Base-by-base conservation (phyloP, 805 yeast genomes). In the Kazachstania taianensis region DNA sequence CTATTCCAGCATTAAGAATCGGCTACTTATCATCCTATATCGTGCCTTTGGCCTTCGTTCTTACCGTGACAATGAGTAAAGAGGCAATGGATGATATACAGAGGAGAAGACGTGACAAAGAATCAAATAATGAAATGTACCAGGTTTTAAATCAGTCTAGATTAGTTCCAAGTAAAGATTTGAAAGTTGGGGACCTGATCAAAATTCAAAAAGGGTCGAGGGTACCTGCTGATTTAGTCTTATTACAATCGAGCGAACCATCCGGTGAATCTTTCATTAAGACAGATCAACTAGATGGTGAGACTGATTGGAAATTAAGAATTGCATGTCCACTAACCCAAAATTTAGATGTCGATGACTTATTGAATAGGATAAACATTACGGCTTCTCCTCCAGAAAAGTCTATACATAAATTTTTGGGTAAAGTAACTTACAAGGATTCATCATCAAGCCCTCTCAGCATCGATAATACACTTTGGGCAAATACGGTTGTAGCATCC, bases 241-340 rank as follows among this genome's bases (percentile, higher is more conserved):
- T 92, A 19, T 61, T 92, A 30, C 94, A 84, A 53, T 78, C 95
- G 1, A 77, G 85, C 38, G 96, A 84, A 53, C 53, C 67, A 2
- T 67, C 72, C 3, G 96, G 96, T 6, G 99, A 92, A 53, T 72
- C 87, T 2, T 92, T 94, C 50, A 83, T 92, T 44, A 82, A 94
- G 50, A 92, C 99, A 1, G 99, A 92, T 63, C 99, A 92, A 61
- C 66, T 92, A 34, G 99, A 92, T 59, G 99, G 99, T 53, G 99
- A 92, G 59, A 92, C 99, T 5, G 99, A 92, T 62, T 92, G 99
- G 99, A 92, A 92, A 57, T 66, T 92, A 37, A 67, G 98, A 49
- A 62, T 83, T 26, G 92, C 96, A 0, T 70, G 78, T 32, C 69
- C 77, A 9, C 50, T 76, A 20, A 83, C 96, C 1, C 97, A 89